Evolutionary conservation across 2,329 filamentous ascomycete species (phyloP).

Genomic region (Xylariaceae sp.): DNA sequence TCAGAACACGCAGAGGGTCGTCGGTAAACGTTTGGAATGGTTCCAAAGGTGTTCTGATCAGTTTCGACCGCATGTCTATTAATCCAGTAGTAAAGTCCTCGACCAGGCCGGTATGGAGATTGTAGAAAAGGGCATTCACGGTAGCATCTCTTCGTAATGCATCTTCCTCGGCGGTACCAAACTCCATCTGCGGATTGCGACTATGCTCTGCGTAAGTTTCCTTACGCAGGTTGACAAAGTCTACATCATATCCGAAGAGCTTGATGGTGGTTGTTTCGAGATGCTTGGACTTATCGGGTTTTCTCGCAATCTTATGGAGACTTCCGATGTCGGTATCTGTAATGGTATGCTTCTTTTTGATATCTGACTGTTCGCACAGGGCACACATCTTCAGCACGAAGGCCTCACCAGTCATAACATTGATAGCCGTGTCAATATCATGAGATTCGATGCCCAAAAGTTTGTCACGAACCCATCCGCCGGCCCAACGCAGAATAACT

Average conservation of each 20-base stretch:
- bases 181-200: constrained; percentile 89
- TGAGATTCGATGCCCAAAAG: constrained; percentile 72
- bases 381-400: constrained; percentile 72
- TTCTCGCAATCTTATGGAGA: constrained; percentile 86
- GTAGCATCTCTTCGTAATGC: constrained; percentile 88
- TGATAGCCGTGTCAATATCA: constrained; percentile 86
- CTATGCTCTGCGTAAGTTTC: constrained; percentile 90
- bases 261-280: constrained; percentile 87
- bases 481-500: constrained; percentile 74
- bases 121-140: constrained; percentile 95
- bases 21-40: constrained; percentile 93
- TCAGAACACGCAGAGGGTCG: constrained; percentile 84
- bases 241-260: constrained; percentile 84
- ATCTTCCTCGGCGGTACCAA: constrained; percentile 89
- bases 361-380: constrained; percentile 65
- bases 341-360: constrained; percentile 63
- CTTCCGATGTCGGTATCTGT: constrained; percentile 65
- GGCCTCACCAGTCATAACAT: constrained; percentile 77
- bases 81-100: constrained; percentile 88
- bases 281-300: constrained; percentile 96
- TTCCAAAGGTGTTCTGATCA: constrained; percentile 84
- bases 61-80: constrained; percentile 68
- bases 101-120: constrained; percentile 74
- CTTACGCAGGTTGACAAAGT: constrained; percentile 91
- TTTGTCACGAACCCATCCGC: constrained; percentile 87